Evolutionary conservation across 345 rosid species (phyloP).

Genomic region (Gossypium ekmanianum): DNA sequence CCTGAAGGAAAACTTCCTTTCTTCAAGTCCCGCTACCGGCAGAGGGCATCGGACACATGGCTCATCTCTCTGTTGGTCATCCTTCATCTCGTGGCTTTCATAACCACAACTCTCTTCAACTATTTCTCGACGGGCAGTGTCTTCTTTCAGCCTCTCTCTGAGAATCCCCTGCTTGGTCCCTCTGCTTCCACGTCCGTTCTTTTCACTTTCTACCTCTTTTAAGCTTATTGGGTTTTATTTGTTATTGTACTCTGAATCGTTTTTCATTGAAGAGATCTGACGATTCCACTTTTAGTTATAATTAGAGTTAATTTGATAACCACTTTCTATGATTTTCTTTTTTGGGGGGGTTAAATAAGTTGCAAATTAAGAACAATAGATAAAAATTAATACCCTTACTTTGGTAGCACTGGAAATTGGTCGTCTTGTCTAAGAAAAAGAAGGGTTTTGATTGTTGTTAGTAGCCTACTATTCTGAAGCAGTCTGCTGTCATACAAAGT

Average conservation of each 20-base stretch:
- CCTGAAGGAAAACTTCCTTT: conserved; percentile 42
- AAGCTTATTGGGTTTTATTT: background rate
- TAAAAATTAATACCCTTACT: background rate
- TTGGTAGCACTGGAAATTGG: background rate
- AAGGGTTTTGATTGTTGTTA: background rate
- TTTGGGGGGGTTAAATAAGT: background rate
- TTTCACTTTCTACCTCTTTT: background rate
- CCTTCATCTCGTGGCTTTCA: conserved; percentile 60
- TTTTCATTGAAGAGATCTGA: background rate
- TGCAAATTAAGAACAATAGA: background rate
- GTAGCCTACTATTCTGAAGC: background rate
- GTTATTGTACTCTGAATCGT: background rate
- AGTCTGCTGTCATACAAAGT: background rate
- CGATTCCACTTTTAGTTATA: background rate
- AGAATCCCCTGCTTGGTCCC: conserved; percentile 89
- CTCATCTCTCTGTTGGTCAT: conserved; percentile 66
- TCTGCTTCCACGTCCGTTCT: conserved; percentile 63
- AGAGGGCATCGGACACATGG: conserved; percentile 69
- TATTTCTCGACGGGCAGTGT: conserved; percentile 52
- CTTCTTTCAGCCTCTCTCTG: conserved; percentile 75
- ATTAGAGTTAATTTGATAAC: background rate
- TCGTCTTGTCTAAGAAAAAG: background rate
- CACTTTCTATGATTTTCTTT: background rate
- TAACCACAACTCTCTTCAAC: conserved; percentile 61
- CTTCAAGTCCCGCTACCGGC: conserved; percentile 59